These are phyloP conservation scores for Bretschneidera sinensis DNA, from an alignment of 345 rosid species.

Conservation along the genomic window DNA sequence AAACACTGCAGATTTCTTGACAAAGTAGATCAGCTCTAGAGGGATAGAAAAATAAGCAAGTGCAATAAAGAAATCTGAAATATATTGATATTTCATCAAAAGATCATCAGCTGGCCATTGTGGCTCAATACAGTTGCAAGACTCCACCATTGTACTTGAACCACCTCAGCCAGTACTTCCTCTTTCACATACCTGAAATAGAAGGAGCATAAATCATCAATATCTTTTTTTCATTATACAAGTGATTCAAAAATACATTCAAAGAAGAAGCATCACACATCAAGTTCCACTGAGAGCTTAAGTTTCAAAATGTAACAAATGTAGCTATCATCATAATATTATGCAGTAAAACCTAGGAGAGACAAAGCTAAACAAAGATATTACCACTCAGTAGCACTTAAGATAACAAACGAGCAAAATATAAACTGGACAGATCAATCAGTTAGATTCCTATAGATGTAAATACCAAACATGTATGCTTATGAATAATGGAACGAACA, in stretches of 20 bases:
- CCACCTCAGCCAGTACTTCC: slow-evolving; percentile 14
- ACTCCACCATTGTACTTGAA: slow-evolving; percentile 67
- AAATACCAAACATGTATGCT: too few relatives aligned
- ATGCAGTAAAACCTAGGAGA: too few relatives aligned
- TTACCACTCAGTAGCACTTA: too few relatives aligned
- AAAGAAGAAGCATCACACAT: too few relatives aligned
- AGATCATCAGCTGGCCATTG: slow-evolving; percentile 93
- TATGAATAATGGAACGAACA: too few relatives aligned
- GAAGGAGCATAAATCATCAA: background rate
- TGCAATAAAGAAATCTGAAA: slow-evolving; percentile 97
- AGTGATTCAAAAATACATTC: background rate
- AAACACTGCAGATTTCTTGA: slow-evolving; percentile 88
- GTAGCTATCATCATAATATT: too few relatives aligned
- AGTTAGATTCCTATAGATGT: too few relatives aligned
- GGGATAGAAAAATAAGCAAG: slow-evolving; percentile 98
- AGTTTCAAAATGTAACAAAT: too few relatives aligned
- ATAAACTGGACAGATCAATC: too few relatives aligned
- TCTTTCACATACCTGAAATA: slow-evolving; percentile 32
- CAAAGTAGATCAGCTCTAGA: slow-evolving; percentile 89
- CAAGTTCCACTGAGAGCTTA: too few relatives aligned
- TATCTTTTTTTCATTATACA: background rate
- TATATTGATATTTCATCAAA: slow-evolving; percentile 94
- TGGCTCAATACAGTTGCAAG: slow-evolving; percentile 90
- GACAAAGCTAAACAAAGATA: too few relatives aligned
- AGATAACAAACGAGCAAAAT: too few relatives aligned